Evolutionary conservation across 192 early-diverging fungal genomes (phyloP).

Genomic region (Umbelopsis ramanniana): DNA sequence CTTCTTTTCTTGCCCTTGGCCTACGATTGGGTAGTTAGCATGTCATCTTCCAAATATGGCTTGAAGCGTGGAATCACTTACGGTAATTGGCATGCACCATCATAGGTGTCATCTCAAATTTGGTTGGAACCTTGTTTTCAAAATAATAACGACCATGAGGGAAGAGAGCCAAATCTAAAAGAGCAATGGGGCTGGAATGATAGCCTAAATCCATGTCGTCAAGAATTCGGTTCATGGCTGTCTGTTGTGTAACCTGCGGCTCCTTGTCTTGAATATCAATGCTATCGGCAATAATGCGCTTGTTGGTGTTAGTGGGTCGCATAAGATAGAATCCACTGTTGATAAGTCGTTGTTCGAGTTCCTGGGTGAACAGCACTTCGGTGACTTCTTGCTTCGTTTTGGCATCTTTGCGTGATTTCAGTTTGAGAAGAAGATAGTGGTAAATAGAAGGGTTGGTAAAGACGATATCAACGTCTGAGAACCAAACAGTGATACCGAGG

Average conservation of each 20-base stretch:
- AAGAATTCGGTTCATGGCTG: slow-evolving; percentile 39
- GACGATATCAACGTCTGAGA: slow-evolving; percentile 49
- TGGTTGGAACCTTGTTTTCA: slow-evolving; percentile 34
- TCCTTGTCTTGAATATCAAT: slow-evolving; percentile 38
- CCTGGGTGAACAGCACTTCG: slow-evolving; percentile 38
- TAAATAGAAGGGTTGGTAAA: slow-evolving; percentile 36
- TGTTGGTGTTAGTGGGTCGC: slow-evolving; percentile 35
- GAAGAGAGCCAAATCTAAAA: slow-evolving; percentile 41
- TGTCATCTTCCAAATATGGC: background rate
- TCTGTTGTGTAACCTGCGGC: slow-evolving; percentile 40
- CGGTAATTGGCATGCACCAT: slow-evolving; percentile 48
- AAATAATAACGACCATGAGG: slow-evolving; percentile 43
- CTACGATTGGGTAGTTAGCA: background rate
- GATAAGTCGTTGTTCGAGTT: slow-evolving; percentile 35
- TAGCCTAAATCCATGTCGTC: slow-evolving; percentile 32
- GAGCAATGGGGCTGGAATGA: slow-evolving; percentile 27
- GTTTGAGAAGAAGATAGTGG: slow-evolving; percentile 33
- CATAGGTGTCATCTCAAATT: slow-evolving; percentile 37
- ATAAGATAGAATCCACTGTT: slow-evolving; percentile 45
- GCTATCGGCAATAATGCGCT: slow-evolving; percentile 35
- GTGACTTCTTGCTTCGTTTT: slow-evolving; percentile 18
- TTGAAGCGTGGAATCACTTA: background rate
- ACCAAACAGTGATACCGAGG: slow-evolving; percentile 39
- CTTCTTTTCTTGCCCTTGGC: slow-evolving; percentile 34
- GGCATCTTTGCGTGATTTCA: slow-evolving; percentile 25